A percentile compares a stretch with the other conserved stretches of the same genome.
Evolutionary conservation across 768 basidiomycete genomes (phyloP).

Genomic region (Termitomyces sp.): DNA sequence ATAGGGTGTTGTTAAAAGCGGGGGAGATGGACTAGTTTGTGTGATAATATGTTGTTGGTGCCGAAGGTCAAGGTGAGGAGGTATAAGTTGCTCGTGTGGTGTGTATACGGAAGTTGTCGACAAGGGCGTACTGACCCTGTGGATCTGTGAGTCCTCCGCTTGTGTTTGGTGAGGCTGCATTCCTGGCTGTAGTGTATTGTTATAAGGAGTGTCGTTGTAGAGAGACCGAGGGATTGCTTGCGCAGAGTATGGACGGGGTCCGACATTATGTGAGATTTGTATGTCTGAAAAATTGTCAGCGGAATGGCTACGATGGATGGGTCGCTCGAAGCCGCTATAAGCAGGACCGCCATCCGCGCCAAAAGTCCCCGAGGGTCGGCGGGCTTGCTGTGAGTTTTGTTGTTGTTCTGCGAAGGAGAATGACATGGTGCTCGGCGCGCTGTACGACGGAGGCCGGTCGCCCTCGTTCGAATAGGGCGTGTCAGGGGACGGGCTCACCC

Average conservation of each 20-base stretch:
- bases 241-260: slow-evolving; percentile 21
- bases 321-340: slow-evolving; percentile 8
- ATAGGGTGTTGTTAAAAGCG: slow-evolving; percentile 23
- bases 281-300: slow-evolving; percentile 16
- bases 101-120: slow-evolving; percentile 2
- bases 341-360: slow-evolving; percentile 1
- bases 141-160: slow-evolving; percentile 8
- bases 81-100: background rate
- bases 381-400: background rate
- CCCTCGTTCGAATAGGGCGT: slow-evolving; percentile 9
- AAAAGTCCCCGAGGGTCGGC: slow-evolving; percentile 2
- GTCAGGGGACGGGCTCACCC: slow-evolving; percentile 10
- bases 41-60: slow-evolving; percentile 11
- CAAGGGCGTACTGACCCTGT: slow-evolving; percentile 7
- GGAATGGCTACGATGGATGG: slow-evolving; percentile 7
- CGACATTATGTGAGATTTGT: slow-evolving; percentile 19
- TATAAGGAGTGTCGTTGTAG: slow-evolving; percentile 13
- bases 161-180: slow-evolving; percentile 14
- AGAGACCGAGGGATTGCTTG: slow-evolving; percentile 20
- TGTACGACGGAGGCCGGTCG: slow-evolving; percentile 16
- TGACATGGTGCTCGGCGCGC: slow-evolving; percentile 14
- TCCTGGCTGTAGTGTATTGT: background rate
- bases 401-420: slow-evolving; percentile 11
- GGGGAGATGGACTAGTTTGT: slow-evolving; percentile 17
- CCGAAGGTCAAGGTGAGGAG: background rate